Evolutionary conservation across 352 stramenopile genomes (phyloP), one percentile per base, ranked within the genome.

Genomic region (Globisporangium heterothallicum): DNA sequence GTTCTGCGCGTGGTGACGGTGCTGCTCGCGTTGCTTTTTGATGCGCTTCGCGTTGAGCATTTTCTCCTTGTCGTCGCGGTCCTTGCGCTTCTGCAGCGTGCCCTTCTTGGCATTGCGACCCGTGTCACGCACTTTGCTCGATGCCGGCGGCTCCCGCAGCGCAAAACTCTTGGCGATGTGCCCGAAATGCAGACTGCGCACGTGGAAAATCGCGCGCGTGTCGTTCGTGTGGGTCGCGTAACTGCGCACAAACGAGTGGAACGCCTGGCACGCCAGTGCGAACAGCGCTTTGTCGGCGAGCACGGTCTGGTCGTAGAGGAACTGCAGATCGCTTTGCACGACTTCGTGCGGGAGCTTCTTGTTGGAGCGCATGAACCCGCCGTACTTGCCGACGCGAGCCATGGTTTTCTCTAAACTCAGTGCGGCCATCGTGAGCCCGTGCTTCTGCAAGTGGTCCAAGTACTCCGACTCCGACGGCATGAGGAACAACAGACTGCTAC

Each of bases 401-500:
- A 94, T 58, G 1, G 79, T 92, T 55, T 92, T 88, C 58, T 97
- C 84, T 9, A 94, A 67, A 40, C 84, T 94, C 44, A 97, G 59
- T 27, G 85, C 81, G 25, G 88, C 93, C 40, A 92, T 65, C 45
- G 72, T 68, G 30, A 97, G 53, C 16, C 80, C 85, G 40, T 92
- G 84, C 29, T 84, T 85, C 66, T 81, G 72, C 6, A 99, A 68
- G 44, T 98, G 86, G 55, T 97, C 78, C 4, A 99, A 58, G 58
- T 98, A 99, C 34, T 86, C 84, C 6, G 78, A 80, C 64, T 99
- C 97, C 18, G 94, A 98, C 24, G 97, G 96, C 69, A 98, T 84
- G 44, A 99, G 64, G 64, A 99, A 99, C 14, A 99, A 63, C 21
- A 99, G 59, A 68, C 95, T 96, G 64, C 95, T 95, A 25, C 97